Evolutionary conservation across 768 basidiomycete genomes (phyloP), one percentile per base, ranked within the genome.

Genomic region (Lactifluus volemus): DNA sequence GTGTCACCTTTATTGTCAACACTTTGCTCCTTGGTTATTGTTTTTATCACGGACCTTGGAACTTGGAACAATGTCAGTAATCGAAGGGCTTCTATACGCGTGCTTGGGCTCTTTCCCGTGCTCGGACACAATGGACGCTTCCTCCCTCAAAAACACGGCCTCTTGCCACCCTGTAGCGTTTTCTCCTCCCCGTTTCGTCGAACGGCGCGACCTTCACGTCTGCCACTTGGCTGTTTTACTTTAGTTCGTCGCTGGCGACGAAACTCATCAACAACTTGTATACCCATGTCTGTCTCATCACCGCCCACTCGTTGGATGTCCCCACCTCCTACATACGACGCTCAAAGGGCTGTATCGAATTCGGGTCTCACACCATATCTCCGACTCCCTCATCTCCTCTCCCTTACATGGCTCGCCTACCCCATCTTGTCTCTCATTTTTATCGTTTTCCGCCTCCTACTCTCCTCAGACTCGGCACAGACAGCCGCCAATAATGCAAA

Each of bases 391-490:
- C 85, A 95, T 68, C 79, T 92, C 49, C 81, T 96, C 34, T 92
- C 92, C 25, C 82, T 96, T 12, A 81, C 89, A 70, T 90, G 92
- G 87, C 86, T 98, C 42, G 91, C 93, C 9, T 93, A 92, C 65
- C 92, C 92, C 36, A 85, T 97, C 32, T 75, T 96, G 45, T 95
- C 93, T 29, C 83, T 98, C 60, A 71, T 93, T 65, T 89, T 98
- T 69, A 83, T 95, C 71, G 87, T 87, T 38, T 92, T 93, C 69
- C 83, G 91, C 57, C 80, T 97, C 42, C 81, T 86, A 61, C 71
- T 89, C 11, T 91, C 92, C 29, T 80, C 88, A 5, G 78, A 78
- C 21, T 80, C 86, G 12, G 83, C 92, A 4, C 79, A 89, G 68
- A 77, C 80, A 66, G 79, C 85, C 2, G 80, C 91, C 4, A 76